These are phyloP conservation scores for Karstenula rhodostoma DNA, from an alignment of 2,329 filamentous ascomycete species.

Conservation along the genomic window DNA sequence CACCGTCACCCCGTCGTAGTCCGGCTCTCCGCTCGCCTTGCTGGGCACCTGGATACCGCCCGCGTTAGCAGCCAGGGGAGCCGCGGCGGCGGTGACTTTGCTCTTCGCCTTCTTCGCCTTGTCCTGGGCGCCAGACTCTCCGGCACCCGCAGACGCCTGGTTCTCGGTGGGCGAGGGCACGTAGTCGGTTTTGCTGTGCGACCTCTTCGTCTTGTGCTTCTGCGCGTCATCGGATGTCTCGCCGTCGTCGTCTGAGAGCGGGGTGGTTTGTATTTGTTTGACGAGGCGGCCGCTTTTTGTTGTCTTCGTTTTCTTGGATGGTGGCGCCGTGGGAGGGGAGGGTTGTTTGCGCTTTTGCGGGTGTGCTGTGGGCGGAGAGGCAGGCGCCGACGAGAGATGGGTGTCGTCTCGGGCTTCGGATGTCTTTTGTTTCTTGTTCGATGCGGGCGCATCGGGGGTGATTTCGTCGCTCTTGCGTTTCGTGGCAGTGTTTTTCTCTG, in stretches of 20 bases:
- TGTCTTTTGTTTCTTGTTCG: background rate
- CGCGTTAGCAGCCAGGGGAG: background rate
- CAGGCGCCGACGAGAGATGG: too few species aligned
- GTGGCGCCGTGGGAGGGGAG: background rate
- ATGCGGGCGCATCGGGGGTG: background rate
- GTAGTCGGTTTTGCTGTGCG: slow-evolving; percentile 1
- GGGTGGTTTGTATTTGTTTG: background rate
- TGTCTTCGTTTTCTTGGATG: background rate
- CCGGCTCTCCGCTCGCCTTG: background rate
- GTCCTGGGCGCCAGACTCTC: background rate
- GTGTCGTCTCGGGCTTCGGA: background rate
- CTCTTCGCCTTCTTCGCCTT: background rate
- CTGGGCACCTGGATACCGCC: background rate
- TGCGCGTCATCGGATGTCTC: background rate
- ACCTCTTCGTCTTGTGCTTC: background rate
- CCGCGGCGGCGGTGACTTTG: background rate
- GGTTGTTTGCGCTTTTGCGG: slow-evolving; percentile 1
- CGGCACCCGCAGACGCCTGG: background rate
- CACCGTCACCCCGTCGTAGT: slow-evolving; percentile 3
- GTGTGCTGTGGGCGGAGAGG: too few species aligned
- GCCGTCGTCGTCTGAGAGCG: background rate
- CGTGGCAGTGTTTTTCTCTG: background rate
- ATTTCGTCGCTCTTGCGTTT: background rate
- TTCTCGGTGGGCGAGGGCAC: background rate
- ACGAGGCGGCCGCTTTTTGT: background rate